Evolutionary conservation across 2,329 filamentous ascomycete species (phyloP), one percentile per base, ranked within the genome.

Genomic region (Fusarium ramigenum): DNA sequence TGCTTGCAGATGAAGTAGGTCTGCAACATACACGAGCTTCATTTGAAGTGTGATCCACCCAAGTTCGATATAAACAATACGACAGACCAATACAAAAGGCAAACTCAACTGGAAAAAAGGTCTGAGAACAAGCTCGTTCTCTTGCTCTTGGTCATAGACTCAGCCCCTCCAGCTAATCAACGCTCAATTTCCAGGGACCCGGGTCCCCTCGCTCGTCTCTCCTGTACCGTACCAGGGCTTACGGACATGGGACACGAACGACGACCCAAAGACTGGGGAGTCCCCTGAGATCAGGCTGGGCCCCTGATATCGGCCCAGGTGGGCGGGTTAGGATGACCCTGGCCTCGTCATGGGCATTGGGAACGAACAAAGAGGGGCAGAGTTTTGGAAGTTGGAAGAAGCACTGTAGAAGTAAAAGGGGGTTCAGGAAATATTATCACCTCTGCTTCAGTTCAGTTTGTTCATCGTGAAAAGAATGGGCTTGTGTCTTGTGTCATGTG

Each of bases 131-230:
- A 66, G 30, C 30, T 52, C 12, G 9, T 47, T 32, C 64, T 64
- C 34, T 46, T 66, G 44, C 19, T 39, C 50, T 39, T 21, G 34
- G 50, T 54, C 23, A 54, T 21, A 54, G 50, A 9, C 47, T 43
- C 58, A 66, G 64, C 60, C 60, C 63, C 64, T 61, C 62, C 62
- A 63, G 46, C 30, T 63, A 64, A 61, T 69, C 70, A 66, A 72
- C 70, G 60, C 62, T 69, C 56, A 73, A 76, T 70, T 78, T 78
- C 76, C 69, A 77, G 73, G 77, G 72, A 77, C 64, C 56, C 70
- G 67, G 67, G 40, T 49, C 54, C 40, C 54, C 50, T 54, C 50
- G 34, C 50, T 28, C 34, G 34, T 18, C 50, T 39, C 34, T 54
- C 50, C 50, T 54, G 34, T 40, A 39, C 50, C 50, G 34, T 54